Conservation (phyloP, 2,329 filamentous ascomycete genomes). For the Dactylonectria macrodidyma region DNA sequence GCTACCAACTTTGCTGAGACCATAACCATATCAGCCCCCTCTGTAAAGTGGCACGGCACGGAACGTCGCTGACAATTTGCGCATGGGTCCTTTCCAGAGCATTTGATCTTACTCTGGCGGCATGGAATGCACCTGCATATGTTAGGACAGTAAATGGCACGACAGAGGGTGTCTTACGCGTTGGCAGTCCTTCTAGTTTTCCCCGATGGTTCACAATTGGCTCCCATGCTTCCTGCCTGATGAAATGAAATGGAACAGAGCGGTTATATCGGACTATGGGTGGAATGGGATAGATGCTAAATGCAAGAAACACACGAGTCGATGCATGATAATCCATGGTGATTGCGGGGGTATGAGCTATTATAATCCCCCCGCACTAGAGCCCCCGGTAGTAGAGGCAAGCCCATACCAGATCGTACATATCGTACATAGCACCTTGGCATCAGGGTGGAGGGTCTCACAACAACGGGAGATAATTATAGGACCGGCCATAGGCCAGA, state of each 20-base stretch:
- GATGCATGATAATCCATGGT: too few species aligned
- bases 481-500: too few species aligned
- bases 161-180: slow-evolving; percentile 39
- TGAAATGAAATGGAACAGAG: too few species aligned
- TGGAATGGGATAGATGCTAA: slow-evolving; percentile 2
- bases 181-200: slow-evolving; percentile 48
- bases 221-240: slow-evolving; percentile 20
- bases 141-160: neutral
- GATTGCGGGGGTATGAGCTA: neutral
- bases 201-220: slow-evolving; percentile 21
- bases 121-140: slow-evolving; percentile 49
- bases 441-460: too few species aligned
- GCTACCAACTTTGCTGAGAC: slow-evolving; percentile 51
- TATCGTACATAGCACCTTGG: too few species aligned
- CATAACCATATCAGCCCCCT: slow-evolving; percentile 48
- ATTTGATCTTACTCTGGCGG: slow-evolving; percentile 55
- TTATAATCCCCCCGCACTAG: too few species aligned
- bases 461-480: too few species aligned
- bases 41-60: slow-evolving; percentile 51
- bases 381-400: too few species aligned
- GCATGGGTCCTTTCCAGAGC: slow-evolving; percentile 53
- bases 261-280: too few species aligned
- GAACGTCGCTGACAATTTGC: slow-evolving; percentile 50
- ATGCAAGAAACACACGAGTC: neutral
- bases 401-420: too few species aligned